Evolutionary conservation across 2,329 filamentous ascomycete genomes (phyloP).

Genomic region (Cercospora brassicicola): DNA sequence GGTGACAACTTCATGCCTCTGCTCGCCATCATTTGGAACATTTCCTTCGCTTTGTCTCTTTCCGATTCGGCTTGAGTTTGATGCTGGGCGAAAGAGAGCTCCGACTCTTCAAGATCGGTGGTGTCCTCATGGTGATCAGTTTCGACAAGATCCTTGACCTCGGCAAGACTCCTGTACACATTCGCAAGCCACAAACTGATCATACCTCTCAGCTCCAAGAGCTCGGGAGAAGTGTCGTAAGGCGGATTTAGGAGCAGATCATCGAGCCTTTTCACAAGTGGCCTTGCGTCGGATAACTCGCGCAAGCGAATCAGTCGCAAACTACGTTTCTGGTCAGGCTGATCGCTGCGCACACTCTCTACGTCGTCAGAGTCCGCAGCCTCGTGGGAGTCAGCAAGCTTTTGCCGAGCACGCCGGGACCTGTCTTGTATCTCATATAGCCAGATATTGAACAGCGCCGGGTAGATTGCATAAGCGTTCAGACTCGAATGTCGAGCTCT

Average conservation of each 20-base stretch:
- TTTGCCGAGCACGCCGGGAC: constrained; percentile 52
- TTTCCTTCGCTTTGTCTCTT: constrained; percentile 18
- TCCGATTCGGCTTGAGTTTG: constrained; percentile 12
- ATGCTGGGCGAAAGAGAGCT: constrained; percentile 10
- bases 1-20: constrained; percentile 15
- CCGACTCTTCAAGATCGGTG: background rate
- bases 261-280: constrained; percentile 70
- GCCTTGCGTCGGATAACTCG: constrained; percentile 60
- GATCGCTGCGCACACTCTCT: constrained; percentile 6
- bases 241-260: constrained; percentile 67
- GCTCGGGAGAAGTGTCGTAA: constrained; percentile 64
- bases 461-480: constrained; percentile 75
- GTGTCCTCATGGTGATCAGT: background rate
- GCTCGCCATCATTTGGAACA: constrained; percentile 15
- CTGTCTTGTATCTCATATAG: constrained; percentile 68
- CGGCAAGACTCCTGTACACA: constrained; percentile 44
- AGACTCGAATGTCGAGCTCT: constrained; percentile 56
- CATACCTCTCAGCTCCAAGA: constrained; percentile 72
- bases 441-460: constrained; percentile 77
- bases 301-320: constrained; percentile 11
- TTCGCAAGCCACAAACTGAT: constrained; percentile 74
- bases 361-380: constrained; percentile 8
- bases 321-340: constrained; percentile 34
- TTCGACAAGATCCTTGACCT: background rate
- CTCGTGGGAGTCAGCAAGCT: constrained; percentile 18